phyloP scores from a whole-genome alignment of 768 basidiomycete genomes.

The Termitomyces sp. region DNA sequence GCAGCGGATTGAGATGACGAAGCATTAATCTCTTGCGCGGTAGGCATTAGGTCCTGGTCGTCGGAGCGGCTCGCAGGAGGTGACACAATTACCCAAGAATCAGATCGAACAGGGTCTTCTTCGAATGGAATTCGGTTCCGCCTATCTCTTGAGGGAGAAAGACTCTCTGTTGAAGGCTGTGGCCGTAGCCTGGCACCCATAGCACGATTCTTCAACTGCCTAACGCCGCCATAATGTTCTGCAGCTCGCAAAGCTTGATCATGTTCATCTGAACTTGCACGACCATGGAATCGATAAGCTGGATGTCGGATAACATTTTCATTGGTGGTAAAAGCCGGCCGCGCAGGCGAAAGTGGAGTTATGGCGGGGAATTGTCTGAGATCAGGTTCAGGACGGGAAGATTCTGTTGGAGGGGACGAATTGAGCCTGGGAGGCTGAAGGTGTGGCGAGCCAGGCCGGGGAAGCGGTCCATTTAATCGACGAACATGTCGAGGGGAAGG shows the following conservation, averaged over 20 bases:
- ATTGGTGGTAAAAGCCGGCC: constrained; percentile 31
- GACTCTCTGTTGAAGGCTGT: constrained; percentile 27
- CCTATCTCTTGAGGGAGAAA: constrained; percentile 16
- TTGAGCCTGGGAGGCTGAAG: constrained; percentile 22
- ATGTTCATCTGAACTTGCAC: constrained; percentile 49
- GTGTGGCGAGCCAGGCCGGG: constrained; percentile 31
- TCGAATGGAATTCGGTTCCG: constrained; percentile 20
- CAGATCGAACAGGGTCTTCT: constrained; percentile 19
- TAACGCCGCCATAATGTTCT: constrained; percentile 29
- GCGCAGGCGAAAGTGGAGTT: constrained; percentile 41
- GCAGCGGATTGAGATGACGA: constrained; percentile 16
- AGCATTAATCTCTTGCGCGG: constrained; percentile 17
- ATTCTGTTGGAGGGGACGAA: constrained; percentile 24
- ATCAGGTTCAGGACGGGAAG: constrained; percentile 13
- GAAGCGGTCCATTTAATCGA: constrained; percentile 25
- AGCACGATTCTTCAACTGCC: constrained; percentile 24
- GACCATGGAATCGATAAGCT: constrained; percentile 28
- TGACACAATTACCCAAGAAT: constrained; percentile 23
- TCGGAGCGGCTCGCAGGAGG: constrained; percentile 21
- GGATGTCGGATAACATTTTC: constrained; percentile 31
- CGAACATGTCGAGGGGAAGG: constrained; percentile 35
- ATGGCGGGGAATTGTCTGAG: constrained; percentile 14
- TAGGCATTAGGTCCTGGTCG: constrained; percentile 23
- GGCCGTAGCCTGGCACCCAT: constrained; percentile 20
- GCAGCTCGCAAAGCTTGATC: constrained; percentile 33